Percentiles rank a stretch among this genome's conserved stretches.
phyloP scores from a whole-genome alignment of 495 filamentous ascomycete species.

The Aspergillus biplanus region DNA sequence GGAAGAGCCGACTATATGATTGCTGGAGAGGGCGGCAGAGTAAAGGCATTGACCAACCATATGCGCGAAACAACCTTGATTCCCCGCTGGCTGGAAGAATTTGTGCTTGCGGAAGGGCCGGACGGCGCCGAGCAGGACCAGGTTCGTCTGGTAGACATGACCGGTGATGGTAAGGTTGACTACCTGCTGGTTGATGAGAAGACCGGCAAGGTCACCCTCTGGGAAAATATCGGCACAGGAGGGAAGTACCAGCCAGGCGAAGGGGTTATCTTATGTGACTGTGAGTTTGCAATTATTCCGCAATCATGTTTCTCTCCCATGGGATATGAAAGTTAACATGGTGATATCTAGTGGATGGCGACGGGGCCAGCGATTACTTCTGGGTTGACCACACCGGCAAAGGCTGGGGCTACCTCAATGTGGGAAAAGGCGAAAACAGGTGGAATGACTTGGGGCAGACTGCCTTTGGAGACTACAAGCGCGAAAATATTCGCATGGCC shows the following conservation, averaged over 20 bases:
- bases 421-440: neutral
- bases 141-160: neutral
- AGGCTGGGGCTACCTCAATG: conserved; percentile 8
- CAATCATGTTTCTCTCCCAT: neutral
- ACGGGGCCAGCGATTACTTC: conserved; percentile 7
- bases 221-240: conserved; percentile 4
- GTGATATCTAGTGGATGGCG: conserved; percentile 6
- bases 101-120: neutral
- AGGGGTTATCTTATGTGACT: conserved; percentile 10
- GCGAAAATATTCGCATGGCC: conserved; percentile 7
- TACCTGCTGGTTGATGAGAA: conserved; percentile 4
- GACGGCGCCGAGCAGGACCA: neutral
- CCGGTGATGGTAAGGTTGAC: conserved; percentile 1
- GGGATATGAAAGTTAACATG: neutral
- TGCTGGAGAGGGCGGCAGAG: conserved; percentile 3
- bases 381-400: conserved; percentile 12
- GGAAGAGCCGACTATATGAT: conserved; percentile 9
- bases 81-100: neutral
- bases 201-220: neutral
- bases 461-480: conserved; percentile 2
- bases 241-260: conserved; percentile 12
- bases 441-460: neutral
- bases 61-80: neutral
- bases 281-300: too few relatives aligned
- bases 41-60: neutral